Evolutionary conservation across 148 eudicot genomes (phyloP), one percentile per base, ranked within the genome.

Genomic region (Salicornia ramosissima): DNA sequence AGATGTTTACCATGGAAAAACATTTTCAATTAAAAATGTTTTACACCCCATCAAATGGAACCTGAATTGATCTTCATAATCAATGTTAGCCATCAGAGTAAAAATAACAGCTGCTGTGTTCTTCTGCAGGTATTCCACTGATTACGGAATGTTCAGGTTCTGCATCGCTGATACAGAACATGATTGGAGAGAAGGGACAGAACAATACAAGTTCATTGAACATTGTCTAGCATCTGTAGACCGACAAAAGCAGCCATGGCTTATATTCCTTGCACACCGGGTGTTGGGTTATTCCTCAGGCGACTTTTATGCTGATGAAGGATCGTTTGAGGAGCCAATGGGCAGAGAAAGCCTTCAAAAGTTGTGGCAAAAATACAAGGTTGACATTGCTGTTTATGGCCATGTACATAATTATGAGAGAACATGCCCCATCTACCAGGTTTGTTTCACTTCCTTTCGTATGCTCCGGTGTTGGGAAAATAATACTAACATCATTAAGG

Each of bases 371-470:
- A 93, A 88, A 80, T 88, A 93, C 74, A 88, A 90, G 74, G 95
- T 90, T 52, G 98, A 93, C 75, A 83, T 93, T 54, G 95, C 94
- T 43, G 25, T 93, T 58, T 93, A 63, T 21, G 98, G 98, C 34
- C 98, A 93, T 77, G 91, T 79, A 55, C 98, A 93, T 65, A 88
- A 80, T 74, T 93, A 93, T 19, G 98, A 93, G 77, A 79, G 96
- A 68, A 93, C 92, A 6, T 93, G 98, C 64, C 98, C 98, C 15
- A 68, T 93, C n/a, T 93, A 93, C 68, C 86, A 92, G 94, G 97
- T 90, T 52, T 3, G 50, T 45, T 21, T 31, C 21, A 7, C 13
- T 26, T 5, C 52, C 31, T 78, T 74, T 54, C 49, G 65, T 12
- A 4, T n/a, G n/a, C n/a, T n/a, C n/a, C n/a, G n/a, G n/a, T n/a